Percentiles rank a stretch among this genome's conserved stretches.
Evolutionary conservation across 1,139 yeast species (phyloP).

Genomic region (Kazachstania sp.): DNA sequence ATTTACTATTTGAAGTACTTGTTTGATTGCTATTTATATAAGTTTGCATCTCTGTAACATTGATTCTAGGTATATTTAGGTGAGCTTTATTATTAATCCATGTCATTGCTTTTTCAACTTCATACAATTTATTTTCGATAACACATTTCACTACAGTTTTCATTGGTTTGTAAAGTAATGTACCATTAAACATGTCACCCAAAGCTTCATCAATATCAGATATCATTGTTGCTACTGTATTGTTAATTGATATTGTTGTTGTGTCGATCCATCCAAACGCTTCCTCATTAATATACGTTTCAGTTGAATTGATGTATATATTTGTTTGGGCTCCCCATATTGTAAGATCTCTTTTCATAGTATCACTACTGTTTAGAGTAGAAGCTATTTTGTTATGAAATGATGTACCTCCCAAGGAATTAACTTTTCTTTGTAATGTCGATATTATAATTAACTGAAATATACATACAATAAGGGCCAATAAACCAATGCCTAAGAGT

Average conservation of each 20-base stretch:
- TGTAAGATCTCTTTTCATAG: slow-evolving; percentile 12
- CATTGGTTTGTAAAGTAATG: slow-evolving; percentile 59
- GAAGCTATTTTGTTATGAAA: not conserved
- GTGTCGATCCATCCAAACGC: slow-evolving; percentile 58
- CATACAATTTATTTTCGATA: slow-evolving; percentile 59
- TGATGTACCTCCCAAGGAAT: not conserved
- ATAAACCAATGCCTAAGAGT: slow-evolving; percentile 39
- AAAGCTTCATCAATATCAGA: slow-evolving; percentile 47
- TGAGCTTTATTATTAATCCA: slow-evolving; percentile 69
- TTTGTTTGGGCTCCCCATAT: slow-evolving; percentile 51
- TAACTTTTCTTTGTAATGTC: slow-evolving; percentile 19
- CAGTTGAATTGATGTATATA: slow-evolving; percentile 36
- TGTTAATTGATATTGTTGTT: slow-evolving; percentile 47
- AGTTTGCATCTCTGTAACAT: slow-evolving; percentile 26
- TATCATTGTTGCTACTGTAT: slow-evolving; percentile 45
- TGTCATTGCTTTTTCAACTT: slow-evolving; percentile 59
- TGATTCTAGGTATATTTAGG: slow-evolving; percentile 50
- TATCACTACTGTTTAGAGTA: not conserved
- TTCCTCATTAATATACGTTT: slow-evolving; percentile 48
- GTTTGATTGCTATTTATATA: not conserved
- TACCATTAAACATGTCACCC: slow-evolving; percentile 51
- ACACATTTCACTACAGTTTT: slow-evolving; percentile 67
- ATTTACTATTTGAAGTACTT: not conserved
- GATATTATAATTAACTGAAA: slow-evolving; percentile 40
- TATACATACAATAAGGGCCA: slow-evolving; percentile 42